phyloP scores from a whole-genome alignment of 768 basidiomycete species.

The Phaeotremella fagi region DNA sequence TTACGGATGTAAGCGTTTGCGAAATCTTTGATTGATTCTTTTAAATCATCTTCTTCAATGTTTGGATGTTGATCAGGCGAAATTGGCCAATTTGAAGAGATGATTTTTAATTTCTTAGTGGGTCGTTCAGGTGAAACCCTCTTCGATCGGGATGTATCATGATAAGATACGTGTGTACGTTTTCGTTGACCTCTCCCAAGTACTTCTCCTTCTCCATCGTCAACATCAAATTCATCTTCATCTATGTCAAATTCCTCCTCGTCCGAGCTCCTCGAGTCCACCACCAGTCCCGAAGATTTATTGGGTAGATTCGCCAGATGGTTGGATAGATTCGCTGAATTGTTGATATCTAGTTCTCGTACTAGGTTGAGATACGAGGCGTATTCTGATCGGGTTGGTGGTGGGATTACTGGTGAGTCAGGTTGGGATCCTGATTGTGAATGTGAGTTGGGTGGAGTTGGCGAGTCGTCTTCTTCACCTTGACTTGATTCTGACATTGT shows the following conservation, averaged over 20 bases:
- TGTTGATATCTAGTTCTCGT: background rate
- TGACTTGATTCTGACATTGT: background rate
- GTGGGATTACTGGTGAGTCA: background rate
- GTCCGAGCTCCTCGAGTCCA: too few relatives aligned
- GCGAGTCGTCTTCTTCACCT: background rate
- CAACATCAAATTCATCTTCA: background rate
- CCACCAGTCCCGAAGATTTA: background rate
- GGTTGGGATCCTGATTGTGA: too few relatives aligned
- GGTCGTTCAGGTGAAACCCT: background rate
- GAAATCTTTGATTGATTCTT: constrained; percentile 13
- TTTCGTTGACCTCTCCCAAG: background rate
- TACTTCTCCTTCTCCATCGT: background rate
- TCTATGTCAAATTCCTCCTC: background rate
- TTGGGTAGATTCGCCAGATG: background rate
- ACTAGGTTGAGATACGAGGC: background rate
- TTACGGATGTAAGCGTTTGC: constrained; percentile 13
- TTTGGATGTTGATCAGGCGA: background rate
- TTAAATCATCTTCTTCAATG: background rate
- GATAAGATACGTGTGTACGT: background rate
- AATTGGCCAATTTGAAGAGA: constrained; percentile 11
- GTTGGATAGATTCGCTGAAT: background rate
- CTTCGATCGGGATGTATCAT: background rate
- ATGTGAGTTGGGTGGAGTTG: background rate
- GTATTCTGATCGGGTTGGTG: constrained; percentile 1
- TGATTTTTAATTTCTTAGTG: too few relatives aligned